A percentile compares a stretch with the other conserved stretches of the same genome.
phyloP scores from a whole-genome alignment of 345 rosid genomes.

The Lumnitzera littorea region DNA sequence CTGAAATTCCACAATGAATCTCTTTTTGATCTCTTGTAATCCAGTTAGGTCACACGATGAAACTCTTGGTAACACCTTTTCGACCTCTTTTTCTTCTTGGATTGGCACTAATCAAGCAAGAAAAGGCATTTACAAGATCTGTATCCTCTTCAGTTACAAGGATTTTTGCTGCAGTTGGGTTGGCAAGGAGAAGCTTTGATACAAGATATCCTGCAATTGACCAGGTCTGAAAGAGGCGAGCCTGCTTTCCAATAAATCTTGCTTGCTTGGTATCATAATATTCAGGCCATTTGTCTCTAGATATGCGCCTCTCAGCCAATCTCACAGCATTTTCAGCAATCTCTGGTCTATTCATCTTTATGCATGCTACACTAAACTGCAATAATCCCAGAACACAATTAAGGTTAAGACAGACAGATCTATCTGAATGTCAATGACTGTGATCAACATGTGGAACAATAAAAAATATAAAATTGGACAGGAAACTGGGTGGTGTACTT shows the following conservation, averaged over 20 bases:
- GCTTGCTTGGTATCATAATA: conserved; percentile 72
- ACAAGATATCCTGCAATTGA: conserved; percentile 88
- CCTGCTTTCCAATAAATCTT: conserved; percentile 89
- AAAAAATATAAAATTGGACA: too few species aligned
- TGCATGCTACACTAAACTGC: conserved; percentile 79
- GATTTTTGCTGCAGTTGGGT: conserved; percentile 57
- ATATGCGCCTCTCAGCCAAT: conserved; percentile 63
- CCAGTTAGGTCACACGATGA: conserved; percentile 32
- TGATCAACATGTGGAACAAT: too few species aligned
- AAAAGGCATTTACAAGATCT: conserved; percentile 56
- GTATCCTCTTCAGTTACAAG: conserved; percentile 64
- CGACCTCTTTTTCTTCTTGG: conserved; percentile 64
- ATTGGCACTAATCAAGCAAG: conserved; percentile 54
- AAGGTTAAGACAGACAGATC: not conserved
- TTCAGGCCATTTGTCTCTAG: conserved; percentile 85
- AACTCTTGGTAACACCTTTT: conserved; percentile 36
- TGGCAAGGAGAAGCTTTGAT: conserved; percentile 65
- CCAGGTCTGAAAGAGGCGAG: conserved; percentile 80
- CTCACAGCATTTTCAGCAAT: conserved; percentile 68
- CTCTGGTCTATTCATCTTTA: conserved; percentile 84
- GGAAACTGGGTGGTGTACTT: too few species aligned
- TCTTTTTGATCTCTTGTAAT: not conserved
- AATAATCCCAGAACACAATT: conserved; percentile 6
- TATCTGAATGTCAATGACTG: too few species aligned
- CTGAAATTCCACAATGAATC: not conserved